phyloP scores from a whole-genome alignment of 805 yeast species.

The Kazachstania bromeliacearum region DNA sequence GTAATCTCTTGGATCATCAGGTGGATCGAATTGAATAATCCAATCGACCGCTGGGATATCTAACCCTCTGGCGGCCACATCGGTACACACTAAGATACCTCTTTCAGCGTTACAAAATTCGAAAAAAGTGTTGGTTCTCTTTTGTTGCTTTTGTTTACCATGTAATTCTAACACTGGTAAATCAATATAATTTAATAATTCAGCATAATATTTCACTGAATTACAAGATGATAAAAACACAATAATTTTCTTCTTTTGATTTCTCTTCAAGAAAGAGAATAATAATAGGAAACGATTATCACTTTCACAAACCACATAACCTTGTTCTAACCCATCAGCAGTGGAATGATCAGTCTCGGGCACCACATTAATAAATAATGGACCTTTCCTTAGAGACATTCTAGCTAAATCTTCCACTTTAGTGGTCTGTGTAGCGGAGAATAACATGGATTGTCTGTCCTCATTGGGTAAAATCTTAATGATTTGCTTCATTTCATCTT shows the following conservation, averaged over 20 bases:
- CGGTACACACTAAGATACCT: slow-evolving; percentile 91
- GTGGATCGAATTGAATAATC: slow-evolving; percentile 98
- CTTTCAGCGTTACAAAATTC: slow-evolving; percentile 96
- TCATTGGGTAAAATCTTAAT: slow-evolving; percentile 87
- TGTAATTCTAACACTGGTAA: slow-evolving; percentile 93
- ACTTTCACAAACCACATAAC: slow-evolving; percentile 94
- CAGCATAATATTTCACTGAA: slow-evolving; percentile 93
- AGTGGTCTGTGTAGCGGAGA: slow-evolving; percentile 98
- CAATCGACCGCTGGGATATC: slow-evolving; percentile 98
- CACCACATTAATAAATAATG: slow-evolving; percentile 87
- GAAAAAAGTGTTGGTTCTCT: slow-evolving; percentile 94
- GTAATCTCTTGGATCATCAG: slow-evolving; percentile 99
- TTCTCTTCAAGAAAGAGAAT: slow-evolving; percentile 89
- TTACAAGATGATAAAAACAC: slow-evolving; percentile 95
- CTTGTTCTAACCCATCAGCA: slow-evolving; percentile 95
- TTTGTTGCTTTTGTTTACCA: slow-evolving; percentile 97
- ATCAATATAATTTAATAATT: slow-evolving; percentile 89
- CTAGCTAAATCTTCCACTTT: slow-evolving; percentile 97
- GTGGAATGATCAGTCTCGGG: slow-evolving; percentile 77
- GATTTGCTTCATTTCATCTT: slow-evolving; percentile 97
- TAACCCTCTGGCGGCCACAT: slow-evolving; percentile 98
- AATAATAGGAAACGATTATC: slow-evolving; percentile 85
- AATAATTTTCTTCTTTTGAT: slow-evolving; percentile 82
- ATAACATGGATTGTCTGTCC: slow-evolving; percentile 91
- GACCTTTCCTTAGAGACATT: slow-evolving; percentile 89